phyloP scores from a whole-genome alignment of 164 flowering plant genomes.

The Chimonanthus praecox region DNA sequence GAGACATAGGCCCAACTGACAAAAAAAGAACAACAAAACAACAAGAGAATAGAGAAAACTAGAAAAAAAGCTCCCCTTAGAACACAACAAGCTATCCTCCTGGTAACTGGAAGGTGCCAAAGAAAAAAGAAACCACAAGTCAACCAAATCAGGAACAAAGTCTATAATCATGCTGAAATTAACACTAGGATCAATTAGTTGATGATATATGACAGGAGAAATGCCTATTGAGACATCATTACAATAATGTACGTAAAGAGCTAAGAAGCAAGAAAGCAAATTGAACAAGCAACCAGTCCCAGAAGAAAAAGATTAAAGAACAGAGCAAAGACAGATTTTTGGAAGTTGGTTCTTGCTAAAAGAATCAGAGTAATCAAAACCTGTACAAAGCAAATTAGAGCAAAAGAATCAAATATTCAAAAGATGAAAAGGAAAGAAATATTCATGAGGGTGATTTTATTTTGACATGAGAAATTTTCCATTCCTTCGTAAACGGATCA shows the following conservation, averaged over 20 bases:
- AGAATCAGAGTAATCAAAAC: not conserved
- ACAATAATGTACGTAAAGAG: not conserved
- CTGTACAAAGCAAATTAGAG: not conserved
- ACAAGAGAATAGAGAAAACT: too few relatives aligned
- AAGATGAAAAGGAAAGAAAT: not conserved
- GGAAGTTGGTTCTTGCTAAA: not conserved
- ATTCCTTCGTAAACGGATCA: not conserved
- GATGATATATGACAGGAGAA: too few relatives aligned
- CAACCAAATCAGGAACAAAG: not conserved
- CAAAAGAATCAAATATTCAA: not conserved
- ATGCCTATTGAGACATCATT: too few relatives aligned
- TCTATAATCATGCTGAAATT: not conserved
- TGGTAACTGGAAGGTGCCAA: too few relatives aligned
- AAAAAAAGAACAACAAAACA: not conserved
- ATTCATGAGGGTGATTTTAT: not conserved
- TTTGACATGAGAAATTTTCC: not conserved
- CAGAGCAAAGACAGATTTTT: too few relatives aligned
- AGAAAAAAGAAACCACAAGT: too few relatives aligned
- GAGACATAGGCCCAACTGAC: not conserved
- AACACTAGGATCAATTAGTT: not conserved
- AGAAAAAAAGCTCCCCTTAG: too few relatives aligned
- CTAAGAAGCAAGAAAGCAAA: not conserved
- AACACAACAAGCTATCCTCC: too few relatives aligned
- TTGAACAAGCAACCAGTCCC: not conserved
- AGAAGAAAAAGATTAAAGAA: not conserved